Conservation (phyloP, 306 rosid genomes). For the Cicer arietinum region DNA sequence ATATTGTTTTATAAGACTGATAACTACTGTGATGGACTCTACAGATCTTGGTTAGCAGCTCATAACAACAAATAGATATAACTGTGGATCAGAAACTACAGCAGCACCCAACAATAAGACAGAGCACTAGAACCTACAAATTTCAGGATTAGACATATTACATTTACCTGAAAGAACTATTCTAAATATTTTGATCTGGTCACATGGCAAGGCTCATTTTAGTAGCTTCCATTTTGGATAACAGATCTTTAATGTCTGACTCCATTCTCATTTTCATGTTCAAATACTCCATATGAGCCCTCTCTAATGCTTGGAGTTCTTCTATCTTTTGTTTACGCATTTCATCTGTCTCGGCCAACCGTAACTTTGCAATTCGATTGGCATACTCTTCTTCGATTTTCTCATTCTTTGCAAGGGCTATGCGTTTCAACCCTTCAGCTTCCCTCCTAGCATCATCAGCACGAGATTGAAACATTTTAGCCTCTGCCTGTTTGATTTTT, state of each 20-base stretch:
- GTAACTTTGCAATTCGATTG: conserved; percentile 73
- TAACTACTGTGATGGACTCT: conserved; percentile 55
- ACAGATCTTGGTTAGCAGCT: conserved; percentile 74
- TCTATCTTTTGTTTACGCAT: conserved; percentile 77
- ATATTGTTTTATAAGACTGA: conserved; percentile 51
- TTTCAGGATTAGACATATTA: conserved; percentile 40
- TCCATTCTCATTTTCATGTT: conserved; percentile 93
- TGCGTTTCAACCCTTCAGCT: conserved; percentile 87
- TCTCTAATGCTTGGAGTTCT: conserved; percentile 80
- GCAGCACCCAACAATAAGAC: conserved; percentile 45
- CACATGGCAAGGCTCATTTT: conserved; percentile 77
- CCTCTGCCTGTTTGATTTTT: conserved; percentile 84
- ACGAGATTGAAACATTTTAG: conserved; percentile 89
- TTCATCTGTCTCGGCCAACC: conserved; percentile 70
- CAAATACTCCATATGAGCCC: conserved; percentile 79
- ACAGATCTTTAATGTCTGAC: conserved; percentile 82
- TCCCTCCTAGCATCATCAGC: conserved; percentile 96
- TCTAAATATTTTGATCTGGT: conserved; percentile 42
- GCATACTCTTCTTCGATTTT: conserved; percentile 81
- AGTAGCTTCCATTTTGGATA: conserved; percentile 94
- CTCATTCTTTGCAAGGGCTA: conserved; percentile 85
- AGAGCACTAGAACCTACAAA: conserved; percentile 48
- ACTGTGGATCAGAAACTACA: conserved; percentile 50
- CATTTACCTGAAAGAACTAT: conserved; percentile 54
- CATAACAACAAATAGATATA: conserved; percentile 49